Percentiles rank a stretch among this genome's conserved stretches.
phyloP scores from a whole-genome alignment of 192 early-diverging fungal genomes.

The Paraglomus brasilianum region DNA sequence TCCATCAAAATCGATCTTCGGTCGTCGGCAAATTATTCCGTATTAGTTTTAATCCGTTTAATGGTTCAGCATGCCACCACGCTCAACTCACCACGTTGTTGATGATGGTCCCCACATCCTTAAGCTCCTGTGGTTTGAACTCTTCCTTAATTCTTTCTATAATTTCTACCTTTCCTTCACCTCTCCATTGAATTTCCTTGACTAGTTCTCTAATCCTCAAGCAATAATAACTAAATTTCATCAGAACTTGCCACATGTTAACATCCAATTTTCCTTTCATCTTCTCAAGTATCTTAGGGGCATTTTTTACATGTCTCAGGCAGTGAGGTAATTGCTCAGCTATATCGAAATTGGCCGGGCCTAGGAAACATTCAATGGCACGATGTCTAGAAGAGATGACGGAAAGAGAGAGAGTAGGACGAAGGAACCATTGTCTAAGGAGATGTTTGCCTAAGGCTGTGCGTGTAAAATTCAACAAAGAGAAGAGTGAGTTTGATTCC shows the following conservation, averaged over 20 bases:
- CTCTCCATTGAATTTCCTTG: no score
- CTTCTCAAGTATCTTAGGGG: slow-evolving; percentile 41
- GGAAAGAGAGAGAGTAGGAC: slow-evolving; percentile 53
- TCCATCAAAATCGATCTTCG: slow-evolving; percentile 73
- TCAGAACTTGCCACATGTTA: slow-evolving; percentile 59
- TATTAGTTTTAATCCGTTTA: no score
- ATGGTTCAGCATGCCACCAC: neutral
- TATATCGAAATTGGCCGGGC: slow-evolving; percentile 41
- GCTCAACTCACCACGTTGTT: slow-evolving; percentile 51
- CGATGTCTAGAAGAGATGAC: slow-evolving; percentile 54
- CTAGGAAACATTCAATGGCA: slow-evolving; percentile 53
- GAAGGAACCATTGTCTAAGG: slow-evolving; percentile 67
- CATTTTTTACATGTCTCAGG: slow-evolving; percentile 52
- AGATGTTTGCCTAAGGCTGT: slow-evolving; percentile 57
- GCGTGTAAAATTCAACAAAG: slow-evolving; percentile 67
- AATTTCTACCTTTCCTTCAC: no score
- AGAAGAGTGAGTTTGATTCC: slow-evolving; percentile 74
- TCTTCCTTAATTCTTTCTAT: slow-evolving; percentile 38
- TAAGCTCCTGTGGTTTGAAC: slow-evolving; percentile 41
- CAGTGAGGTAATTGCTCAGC: slow-evolving; percentile 42
- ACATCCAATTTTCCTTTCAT: slow-evolving; percentile 50
- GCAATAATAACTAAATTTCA: slow-evolving; percentile 52
- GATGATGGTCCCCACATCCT: slow-evolving; percentile 53
- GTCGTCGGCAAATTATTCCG: neutral
- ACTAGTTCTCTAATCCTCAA: no score